phyloP scores from a whole-genome alignment of 805 yeast genomes.

The Limtongia smithiae region DNA sequence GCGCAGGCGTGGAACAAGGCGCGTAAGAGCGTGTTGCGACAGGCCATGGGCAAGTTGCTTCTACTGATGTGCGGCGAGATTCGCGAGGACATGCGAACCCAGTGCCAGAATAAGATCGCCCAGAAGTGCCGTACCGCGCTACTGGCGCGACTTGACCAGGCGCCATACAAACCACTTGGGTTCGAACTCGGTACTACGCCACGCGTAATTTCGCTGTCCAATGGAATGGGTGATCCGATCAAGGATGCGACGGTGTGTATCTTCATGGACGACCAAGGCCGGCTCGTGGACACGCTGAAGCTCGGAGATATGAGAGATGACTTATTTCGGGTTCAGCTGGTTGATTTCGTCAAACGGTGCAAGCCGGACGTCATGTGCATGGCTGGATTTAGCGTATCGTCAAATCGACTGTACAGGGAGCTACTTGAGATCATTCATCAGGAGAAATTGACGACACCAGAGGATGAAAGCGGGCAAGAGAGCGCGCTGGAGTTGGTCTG shows the following conservation, averaged over 20 bases:
- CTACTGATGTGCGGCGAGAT: slow-evolving; percentile 68
- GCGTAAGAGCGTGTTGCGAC: slow-evolving; percentile 61
- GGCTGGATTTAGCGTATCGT: slow-evolving; percentile 77
- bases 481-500: slow-evolving; percentile 69
- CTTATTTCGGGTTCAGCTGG: slow-evolving; percentile 64
- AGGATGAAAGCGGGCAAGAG: slow-evolving; percentile 31
- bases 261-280: slow-evolving; percentile 74
- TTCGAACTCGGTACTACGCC: slow-evolving; percentile 80
- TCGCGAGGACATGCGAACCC: slow-evolving; percentile 74
- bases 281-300: slow-evolving; percentile 69
- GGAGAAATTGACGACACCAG: slow-evolving; percentile 46
- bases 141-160: slow-evolving; percentile 76
- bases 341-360: slow-evolving; percentile 55
- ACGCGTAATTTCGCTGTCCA: slow-evolving; percentile 72
- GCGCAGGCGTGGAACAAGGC: slow-evolving; percentile 78
- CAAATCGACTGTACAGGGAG: slow-evolving; percentile 48
- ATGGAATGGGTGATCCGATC: slow-evolving; percentile 79
- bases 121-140: slow-evolving; percentile 68
- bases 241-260: slow-evolving; percentile 85
- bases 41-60: slow-evolving; percentile 65
- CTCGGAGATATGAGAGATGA: slow-evolving; percentile 66
- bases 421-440: slow-evolving; percentile 49
- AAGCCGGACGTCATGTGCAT: slow-evolving; percentile 88
- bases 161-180: slow-evolving; percentile 79
- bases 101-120: slow-evolving; percentile 67